Conservation (phyloP, 176 grass and related monocot species). For the Triticum timopheevii region DNA sequence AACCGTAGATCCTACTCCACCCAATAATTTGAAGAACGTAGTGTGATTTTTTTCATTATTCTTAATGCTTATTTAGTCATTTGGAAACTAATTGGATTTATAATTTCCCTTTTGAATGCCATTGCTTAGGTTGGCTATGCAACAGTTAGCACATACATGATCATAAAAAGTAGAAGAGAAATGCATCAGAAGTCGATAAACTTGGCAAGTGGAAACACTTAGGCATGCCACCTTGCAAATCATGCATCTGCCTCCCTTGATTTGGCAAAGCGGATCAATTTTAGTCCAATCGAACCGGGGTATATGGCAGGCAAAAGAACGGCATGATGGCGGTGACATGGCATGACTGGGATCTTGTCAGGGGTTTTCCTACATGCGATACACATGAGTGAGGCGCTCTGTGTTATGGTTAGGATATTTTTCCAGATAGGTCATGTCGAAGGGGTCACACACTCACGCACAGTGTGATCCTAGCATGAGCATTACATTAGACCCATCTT, state of each 20-base stretch:
- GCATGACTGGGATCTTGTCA: neutral
- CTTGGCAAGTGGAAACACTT: neutral
- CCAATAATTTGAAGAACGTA: neutral
- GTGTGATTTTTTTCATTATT: neutral
- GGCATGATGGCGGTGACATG: neutral
- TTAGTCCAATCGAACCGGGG: neutral
- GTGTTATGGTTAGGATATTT: neutral
- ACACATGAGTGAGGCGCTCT: neutral
- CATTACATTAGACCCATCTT: no score
- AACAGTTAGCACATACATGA: neutral
- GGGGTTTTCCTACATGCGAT: neutral
- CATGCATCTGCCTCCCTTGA: neutral
- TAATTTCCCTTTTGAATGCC: neutral
- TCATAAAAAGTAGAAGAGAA: neutral
- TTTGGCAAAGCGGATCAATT: neutral
- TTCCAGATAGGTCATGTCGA: neutral
- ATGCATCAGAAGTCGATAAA: neutral
- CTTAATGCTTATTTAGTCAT: neutral
- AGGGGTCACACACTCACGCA: neutral
- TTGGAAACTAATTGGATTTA: neutral
- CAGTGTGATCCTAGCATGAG: neutral
- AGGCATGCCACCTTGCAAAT: neutral
- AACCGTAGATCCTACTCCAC: neutral
- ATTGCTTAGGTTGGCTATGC: constrained; percentile 1
- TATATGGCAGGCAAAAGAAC: neutral